phyloP scores from a whole-genome alignment of 352 stramenopile genomes.

The Lagenidium sp. region DNA sequence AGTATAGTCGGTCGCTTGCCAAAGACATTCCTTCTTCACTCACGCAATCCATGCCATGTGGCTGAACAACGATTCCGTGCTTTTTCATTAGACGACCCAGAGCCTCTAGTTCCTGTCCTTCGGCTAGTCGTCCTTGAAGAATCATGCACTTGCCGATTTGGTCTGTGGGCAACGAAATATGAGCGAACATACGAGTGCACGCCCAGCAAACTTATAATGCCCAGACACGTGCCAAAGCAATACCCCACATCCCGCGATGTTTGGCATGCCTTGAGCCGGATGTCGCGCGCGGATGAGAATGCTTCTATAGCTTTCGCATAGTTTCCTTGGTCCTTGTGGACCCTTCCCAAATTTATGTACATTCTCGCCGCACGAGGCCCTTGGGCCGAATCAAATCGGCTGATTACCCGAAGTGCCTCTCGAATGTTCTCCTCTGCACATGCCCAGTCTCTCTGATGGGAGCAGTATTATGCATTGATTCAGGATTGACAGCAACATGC shows the following conservation, averaged over 20 bases:
- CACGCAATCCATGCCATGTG: constrained; percentile 6
- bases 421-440: constrained; percentile 65
- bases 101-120: constrained; percentile 40
- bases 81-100: constrained; percentile 55
- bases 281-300: constrained; percentile 62
- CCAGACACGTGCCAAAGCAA: constrained; percentile 51
- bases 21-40: too few relatives aligned
- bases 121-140: constrained; percentile 47
- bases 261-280: constrained; percentile 63
- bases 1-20: too few relatives aligned
- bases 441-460: constrained; percentile 40
- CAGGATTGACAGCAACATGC: background rate
- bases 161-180: constrained; percentile 18
- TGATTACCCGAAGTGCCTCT: constrained; percentile 66
- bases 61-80: constrained; percentile 19
- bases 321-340: constrained; percentile 70
- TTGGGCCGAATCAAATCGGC: constrained; percentile 73
- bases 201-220: constrained; percentile 1
- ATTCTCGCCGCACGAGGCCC: constrained; percentile 58
- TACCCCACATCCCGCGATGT: constrained; percentile 70
- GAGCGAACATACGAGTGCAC: background rate
- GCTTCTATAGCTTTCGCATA: constrained; percentile 60
- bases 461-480: background rate
- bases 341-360: constrained; percentile 66
- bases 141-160: constrained; percentile 76